Conservation (phyloP, 2,329 filamentous ascomycete genomes). For the Karstenula rhodostoma region DNA sequence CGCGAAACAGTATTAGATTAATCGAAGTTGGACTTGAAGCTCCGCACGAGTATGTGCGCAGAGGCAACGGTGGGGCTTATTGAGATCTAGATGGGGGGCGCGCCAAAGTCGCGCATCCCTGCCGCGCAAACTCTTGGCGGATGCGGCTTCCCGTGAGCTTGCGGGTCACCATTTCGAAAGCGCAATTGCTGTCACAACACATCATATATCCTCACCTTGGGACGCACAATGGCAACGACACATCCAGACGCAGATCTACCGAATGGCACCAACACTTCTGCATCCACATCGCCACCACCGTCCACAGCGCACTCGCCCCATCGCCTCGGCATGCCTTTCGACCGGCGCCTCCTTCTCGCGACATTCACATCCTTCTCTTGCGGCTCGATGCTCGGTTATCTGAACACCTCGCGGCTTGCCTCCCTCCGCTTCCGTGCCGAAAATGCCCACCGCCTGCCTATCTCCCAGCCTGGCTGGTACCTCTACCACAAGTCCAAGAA, state of each 20-base stretch:
- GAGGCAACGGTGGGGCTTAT: neutral
- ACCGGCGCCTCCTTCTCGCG: slow-evolving; percentile 71
- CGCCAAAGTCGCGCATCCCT: slow-evolving; percentile 5
- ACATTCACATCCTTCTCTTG: slow-evolving; percentile 70
- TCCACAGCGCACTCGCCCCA: slow-evolving; percentile 27
- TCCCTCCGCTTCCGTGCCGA: slow-evolving; percentile 91
- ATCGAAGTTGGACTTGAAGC: neutral
- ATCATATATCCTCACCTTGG: neutral
- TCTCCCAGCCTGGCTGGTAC: slow-evolving; percentile 86
- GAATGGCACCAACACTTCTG: neutral
- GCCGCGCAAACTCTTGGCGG: slow-evolving; percentile 6
- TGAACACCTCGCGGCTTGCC: slow-evolving; percentile 75
- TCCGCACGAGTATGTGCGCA: no score
- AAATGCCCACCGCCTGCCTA: slow-evolving; percentile 92
- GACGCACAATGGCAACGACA: slow-evolving; percentile 15
- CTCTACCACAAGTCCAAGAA: slow-evolving; percentile 99
- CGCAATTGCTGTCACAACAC: neutral
- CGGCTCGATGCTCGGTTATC: slow-evolving; percentile 59
- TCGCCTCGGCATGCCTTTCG: slow-evolving; percentile 69
- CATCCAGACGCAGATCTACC: slow-evolving; percentile 2
- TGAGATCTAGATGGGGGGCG: neutral
- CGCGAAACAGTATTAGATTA: neutral
- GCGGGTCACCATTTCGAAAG: neutral
- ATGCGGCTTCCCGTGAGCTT: neutral
- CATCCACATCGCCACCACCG: slow-evolving; percentile 13